Conservation (phyloP, 257 asterid species). For the Linaria vulgaris region DNA sequence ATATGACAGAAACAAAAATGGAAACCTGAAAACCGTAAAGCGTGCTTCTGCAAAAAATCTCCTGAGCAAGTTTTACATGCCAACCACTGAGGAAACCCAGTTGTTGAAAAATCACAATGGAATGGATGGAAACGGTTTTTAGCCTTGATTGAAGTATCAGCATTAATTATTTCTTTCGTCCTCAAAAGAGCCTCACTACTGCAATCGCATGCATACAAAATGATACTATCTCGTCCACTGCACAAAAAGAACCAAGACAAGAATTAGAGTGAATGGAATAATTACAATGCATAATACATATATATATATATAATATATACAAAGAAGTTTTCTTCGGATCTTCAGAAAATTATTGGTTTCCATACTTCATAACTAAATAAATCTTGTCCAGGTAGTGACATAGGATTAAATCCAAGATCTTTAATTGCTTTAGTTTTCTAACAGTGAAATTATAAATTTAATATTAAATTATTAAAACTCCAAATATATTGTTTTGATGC, state of each 20-base stretch:
- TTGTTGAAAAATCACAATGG: conserved; percentile 69
- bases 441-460: too few species aligned
- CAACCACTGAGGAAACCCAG: conserved; percentile 72
- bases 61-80: conserved; percentile 52
- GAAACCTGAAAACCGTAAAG: conserved; percentile 40
- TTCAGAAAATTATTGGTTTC: background rate
- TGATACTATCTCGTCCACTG: conserved; percentile 59
- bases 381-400: background rate
- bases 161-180: conserved; percentile 59
- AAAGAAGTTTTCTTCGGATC: background rate
- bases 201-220: conserved; percentile 82
- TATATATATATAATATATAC: background rate
- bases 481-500: too few species aligned
- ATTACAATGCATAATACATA: background rate
- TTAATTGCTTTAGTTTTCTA: too few species aligned
- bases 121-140: conserved; percentile 54
- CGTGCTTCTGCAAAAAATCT: conserved; percentile 32
- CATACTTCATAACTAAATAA: background rate
- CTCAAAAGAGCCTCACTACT: conserved; percentile 83
- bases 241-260: conserved; percentile 24
- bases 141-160: conserved; percentile 45
- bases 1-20: conserved; percentile 13
- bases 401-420: background rate
- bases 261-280: background rate
- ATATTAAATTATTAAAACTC: too few species aligned